Percentiles rank a stretch among this genome's conserved stretches.
Conservation (phyloP, 495 filamentous ascomycete species). For the Aspergillus wentii region DNA sequence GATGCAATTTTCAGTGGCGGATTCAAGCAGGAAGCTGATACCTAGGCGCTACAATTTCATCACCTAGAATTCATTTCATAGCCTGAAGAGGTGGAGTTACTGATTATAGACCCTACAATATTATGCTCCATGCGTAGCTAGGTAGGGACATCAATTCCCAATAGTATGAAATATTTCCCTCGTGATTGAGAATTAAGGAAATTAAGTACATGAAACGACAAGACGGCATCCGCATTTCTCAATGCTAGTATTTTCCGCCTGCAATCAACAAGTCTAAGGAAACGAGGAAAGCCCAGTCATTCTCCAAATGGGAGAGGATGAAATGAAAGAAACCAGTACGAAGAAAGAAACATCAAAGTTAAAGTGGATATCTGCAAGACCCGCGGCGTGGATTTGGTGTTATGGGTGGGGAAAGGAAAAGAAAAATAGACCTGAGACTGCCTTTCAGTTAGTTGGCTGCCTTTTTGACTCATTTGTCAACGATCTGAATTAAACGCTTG, state of each 20-base stretch:
- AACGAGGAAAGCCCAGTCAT: conserved; percentile 20
- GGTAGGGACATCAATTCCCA: too few species aligned
- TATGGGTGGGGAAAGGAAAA: conserved; percentile 12
- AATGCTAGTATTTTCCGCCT: conserved; percentile 27
- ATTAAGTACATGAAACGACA: conserved; percentile 39
- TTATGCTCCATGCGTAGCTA: too few species aligned
- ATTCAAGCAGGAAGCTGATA: too few species aligned
- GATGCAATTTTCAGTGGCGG: too few species aligned
- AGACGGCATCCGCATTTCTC: conserved; percentile 24
- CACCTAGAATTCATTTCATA: too few species aligned
- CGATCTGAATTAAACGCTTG: conserved; percentile 8
- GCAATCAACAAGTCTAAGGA: conserved; percentile 24
- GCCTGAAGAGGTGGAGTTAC: too few species aligned
- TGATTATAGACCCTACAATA: too few species aligned
- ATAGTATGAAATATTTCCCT: conserved; percentile 12
- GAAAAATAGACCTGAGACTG: conserved; percentile 8
- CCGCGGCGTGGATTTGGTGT: too few species aligned
- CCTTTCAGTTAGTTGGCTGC: conserved; percentile 4
- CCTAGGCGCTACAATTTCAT: too few species aligned
- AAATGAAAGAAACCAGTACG: conserved; percentile 19
- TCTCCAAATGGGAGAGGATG: conserved; percentile 16
- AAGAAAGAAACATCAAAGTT: conserved; percentile 29
- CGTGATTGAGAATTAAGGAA: conserved; percentile 33
- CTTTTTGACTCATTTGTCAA: conserved; percentile 5
- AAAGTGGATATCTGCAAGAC: conserved; percentile 45